These are phyloP conservation scores for Heterobasidion parviporum DNA, from an alignment of 1,284 basidiomycete species.

Conservation along the genomic window DNA sequence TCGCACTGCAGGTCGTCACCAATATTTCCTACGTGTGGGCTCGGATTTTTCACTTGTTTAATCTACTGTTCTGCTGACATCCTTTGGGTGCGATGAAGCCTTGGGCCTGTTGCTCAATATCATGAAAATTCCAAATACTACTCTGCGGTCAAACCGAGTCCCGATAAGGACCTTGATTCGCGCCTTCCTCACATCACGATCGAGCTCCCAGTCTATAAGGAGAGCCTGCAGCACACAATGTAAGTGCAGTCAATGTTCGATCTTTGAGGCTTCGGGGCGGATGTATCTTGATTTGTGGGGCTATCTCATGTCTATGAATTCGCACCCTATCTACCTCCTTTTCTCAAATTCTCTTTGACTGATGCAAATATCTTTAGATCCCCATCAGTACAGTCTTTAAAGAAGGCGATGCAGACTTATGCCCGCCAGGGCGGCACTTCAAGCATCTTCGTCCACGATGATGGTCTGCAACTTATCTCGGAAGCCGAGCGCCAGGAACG, in stretches of 20 bases:
- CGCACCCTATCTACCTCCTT: neutral
- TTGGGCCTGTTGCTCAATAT: slow-evolving; percentile 71
- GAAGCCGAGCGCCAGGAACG: slow-evolving; percentile 28
- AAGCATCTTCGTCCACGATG: slow-evolving; percentile 70
- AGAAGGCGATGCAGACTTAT: slow-evolving; percentile 83
- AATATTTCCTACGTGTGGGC: slow-evolving; percentile 42
- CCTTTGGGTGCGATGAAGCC: slow-evolving; percentile 18
- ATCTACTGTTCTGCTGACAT: too few species aligned
- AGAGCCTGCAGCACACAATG: slow-evolving; percentile 62
- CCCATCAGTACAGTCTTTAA: slow-evolving; percentile 74
- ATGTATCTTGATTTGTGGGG: neutral
- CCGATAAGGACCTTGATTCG: slow-evolving; percentile 55
- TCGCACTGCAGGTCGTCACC: slow-evolving; percentile 52
- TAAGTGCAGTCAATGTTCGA: slow-evolving; percentile 24
- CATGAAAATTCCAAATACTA: slow-evolving; percentile 70
- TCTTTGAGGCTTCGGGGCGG: too few species aligned
- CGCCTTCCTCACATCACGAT: slow-evolving; percentile 68
- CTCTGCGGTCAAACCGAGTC: slow-evolving; percentile 47
- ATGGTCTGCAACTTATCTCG: slow-evolving; percentile 44
- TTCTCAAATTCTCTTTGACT: neutral
- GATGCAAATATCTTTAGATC: slow-evolving; percentile 26
- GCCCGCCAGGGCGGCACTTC: slow-evolving; percentile 77
- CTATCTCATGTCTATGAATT: neutral
- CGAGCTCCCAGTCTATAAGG: slow-evolving; percentile 79
- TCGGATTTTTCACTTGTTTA: too few species aligned